Conservation (phyloP, 108 stramenopile genomes). For the Seminavis robusta region DNA sequence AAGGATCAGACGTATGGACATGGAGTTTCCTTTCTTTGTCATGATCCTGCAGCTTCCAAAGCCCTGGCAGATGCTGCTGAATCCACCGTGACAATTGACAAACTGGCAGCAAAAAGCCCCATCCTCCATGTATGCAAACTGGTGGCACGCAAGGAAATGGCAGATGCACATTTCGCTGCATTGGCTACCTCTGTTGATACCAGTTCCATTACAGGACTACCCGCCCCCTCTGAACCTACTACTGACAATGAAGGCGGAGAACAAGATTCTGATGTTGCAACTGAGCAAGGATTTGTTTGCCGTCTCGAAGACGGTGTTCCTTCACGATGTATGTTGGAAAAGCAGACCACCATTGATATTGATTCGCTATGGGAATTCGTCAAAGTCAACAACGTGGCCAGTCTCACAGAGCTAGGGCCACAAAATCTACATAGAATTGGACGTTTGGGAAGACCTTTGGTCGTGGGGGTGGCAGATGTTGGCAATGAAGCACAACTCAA, state of each 20-base stretch:
- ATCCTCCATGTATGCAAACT: too few relatives aligned
- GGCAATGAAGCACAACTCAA: conserved; percentile 33
- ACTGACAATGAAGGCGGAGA: too few relatives aligned
- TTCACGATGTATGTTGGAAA: background rate
- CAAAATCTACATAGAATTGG: conserved; percentile 72
- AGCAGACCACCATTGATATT: background rate
- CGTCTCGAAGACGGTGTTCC: conserved; percentile 3
- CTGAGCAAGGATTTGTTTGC: conserved; percentile 6
- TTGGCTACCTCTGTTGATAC: too few relatives aligned
- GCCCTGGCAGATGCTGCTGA: too few relatives aligned
- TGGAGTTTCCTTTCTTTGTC: conserved; percentile 63
- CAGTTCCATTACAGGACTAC: too few relatives aligned
- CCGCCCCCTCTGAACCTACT: too few relatives aligned
- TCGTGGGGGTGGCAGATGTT: conserved; percentile 62
- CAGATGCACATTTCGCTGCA: too few relatives aligned
- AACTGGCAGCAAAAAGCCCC: too few relatives aligned
- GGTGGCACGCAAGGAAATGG: too few relatives aligned
- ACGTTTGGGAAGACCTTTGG: conserved; percentile 57
- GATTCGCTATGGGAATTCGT: conserved; percentile 43
- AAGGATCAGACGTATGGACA: conserved; percentile 11
- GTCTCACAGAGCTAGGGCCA: conserved; percentile 53
- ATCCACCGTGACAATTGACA: too few relatives aligned
- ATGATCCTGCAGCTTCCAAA: too few relatives aligned
- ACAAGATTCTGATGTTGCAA: too few relatives aligned
- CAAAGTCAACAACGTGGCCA: conserved; percentile 50